These are phyloP conservation scores for Medicago ruthenica DNA, from an alignment of 306 rosid species.

Conservation along the genomic window DNA sequence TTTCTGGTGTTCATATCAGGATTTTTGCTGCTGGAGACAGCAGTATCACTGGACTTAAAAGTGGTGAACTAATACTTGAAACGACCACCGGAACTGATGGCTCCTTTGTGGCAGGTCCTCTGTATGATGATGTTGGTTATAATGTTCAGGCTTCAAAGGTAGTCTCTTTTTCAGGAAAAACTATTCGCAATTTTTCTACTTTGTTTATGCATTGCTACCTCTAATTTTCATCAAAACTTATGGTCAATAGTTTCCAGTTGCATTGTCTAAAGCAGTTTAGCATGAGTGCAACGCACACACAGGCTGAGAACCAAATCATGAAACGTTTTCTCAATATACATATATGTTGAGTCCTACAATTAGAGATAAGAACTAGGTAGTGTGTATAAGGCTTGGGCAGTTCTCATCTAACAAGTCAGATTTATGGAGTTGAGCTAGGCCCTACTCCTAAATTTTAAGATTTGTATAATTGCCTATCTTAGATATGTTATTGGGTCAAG, in stretches of 20 bases:
- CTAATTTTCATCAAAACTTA: constrained; percentile 11
- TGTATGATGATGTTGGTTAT: constrained; percentile 83
- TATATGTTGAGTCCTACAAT: neutral
- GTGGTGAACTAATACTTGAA: constrained; percentile 79
- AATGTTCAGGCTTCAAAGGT: constrained; percentile 87
- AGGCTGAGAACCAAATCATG: too few relatives aligned
- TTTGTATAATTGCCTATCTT: constrained; percentile 13
- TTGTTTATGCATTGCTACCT: constrained; percentile 18
- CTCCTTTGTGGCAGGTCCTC: constrained; percentile 81
- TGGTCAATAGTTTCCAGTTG: constrained; percentile 26
- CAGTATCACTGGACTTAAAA: constrained; percentile 62
- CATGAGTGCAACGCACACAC: too few relatives aligned
- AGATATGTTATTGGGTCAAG: constrained; percentile 7
- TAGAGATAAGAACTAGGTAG: neutral
- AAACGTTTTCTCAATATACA: too few relatives aligned
- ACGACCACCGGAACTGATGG: constrained; percentile 82
- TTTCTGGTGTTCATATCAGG: constrained; percentile 77
- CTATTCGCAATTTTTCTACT: constrained; percentile 29
- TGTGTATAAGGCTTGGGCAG: neutral
- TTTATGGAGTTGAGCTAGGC: neutral
- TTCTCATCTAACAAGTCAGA: neutral
- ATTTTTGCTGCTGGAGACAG: constrained; percentile 81
- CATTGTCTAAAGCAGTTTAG: too few relatives aligned
- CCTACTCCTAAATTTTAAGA: constrained; percentile 2
- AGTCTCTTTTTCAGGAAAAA: constrained; percentile 27